A percentile compares a stretch with the other conserved stretches of the same genome.
Conservation (phyloP, 2,329 filamentous ascomycete genomes). For the Stagonosporopsis rhizophila region DNA sequence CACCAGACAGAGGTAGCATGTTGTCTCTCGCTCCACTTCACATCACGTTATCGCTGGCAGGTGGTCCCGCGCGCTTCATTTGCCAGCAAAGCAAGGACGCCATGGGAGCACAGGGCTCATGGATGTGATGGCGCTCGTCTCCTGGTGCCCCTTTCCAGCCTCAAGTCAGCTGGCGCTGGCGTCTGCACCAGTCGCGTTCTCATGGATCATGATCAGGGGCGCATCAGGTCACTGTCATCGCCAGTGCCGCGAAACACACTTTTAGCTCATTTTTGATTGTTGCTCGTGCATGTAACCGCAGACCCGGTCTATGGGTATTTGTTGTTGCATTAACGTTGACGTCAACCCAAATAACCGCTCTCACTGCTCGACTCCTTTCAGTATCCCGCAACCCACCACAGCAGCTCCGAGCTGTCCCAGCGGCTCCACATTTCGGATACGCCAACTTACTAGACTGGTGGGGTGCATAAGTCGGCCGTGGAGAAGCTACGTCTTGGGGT, state of each 20-base stretch:
- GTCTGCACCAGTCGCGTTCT: conserved; percentile 15
- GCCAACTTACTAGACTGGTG: conserved; percentile 18
- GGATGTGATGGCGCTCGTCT: conserved; percentile 9
- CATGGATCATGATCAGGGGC: conserved; percentile 10
- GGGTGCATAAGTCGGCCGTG: conserved; percentile 32
- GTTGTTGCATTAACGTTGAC: conserved; percentile 6
- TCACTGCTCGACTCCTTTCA: neutral
- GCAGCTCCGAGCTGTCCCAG: neutral
- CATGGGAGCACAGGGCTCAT: conserved; percentile 19
- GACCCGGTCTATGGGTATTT: conserved; percentile 9
- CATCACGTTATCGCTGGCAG: conserved; percentile 5
- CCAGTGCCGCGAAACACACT: neutral
- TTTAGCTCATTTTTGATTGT: neutral
- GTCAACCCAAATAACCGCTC: neutral
- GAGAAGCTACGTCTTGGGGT: conserved; percentile 22
- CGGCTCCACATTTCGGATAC: conserved; percentile 10
- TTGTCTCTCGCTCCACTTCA: conserved; percentile 21
- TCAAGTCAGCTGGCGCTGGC: conserved; percentile 27
- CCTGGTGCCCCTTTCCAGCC: conserved; percentile 26
- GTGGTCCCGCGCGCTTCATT: conserved; percentile 1
- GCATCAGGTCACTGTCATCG: conserved; percentile 7
- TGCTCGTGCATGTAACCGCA: conserved; percentile 6
- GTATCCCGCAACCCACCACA: neutral
- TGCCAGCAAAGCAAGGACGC: conserved; percentile 21
- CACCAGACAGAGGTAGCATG: conserved; percentile 1